Base-by-base conservation (phyloP, 306 rosid species). In the Acacia melanoxylon region DNA sequence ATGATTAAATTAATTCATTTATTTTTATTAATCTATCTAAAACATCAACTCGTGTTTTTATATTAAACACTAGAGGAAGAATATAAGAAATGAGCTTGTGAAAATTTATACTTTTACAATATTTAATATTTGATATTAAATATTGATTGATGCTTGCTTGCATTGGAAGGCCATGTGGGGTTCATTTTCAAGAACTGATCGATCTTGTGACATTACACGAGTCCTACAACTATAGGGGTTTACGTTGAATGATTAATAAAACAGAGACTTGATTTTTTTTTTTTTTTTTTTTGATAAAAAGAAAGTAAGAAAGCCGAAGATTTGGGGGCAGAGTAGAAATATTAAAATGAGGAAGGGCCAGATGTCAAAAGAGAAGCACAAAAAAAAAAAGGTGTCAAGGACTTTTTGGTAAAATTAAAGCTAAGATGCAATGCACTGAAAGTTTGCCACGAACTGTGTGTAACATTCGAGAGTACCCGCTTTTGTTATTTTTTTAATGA, bases 341-440 rank as follows among this genome's bases (percentile, higher is more conserved):
- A 81, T 82, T 78, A 67, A 79, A 81, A 79, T 87, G 10, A 46
- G 46, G 82, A 82, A 83, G 88, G 91, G 77, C 83, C 88, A 84
- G 81, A 72, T 29, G 54, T 24, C 1, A 42, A 72, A 83, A 61
- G 31, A 15, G 35, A 27, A 62, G 63, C 46, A 62, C 73, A 27
- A 33, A 45, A 79, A 63, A 58, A 37, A 37, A 37, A 37, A 37
- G 1, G 41, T 6, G 0, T 52, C 74, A 80, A 56, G 52, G 49
- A 33, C 78, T 41, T 74, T 83, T 68, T 4, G 16, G 35, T 11
- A 61, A 61, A 45, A n/a, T 6, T 0, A 56, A 8, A 20, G 82
- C 10, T 62, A 20, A 72, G 51, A 35, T 86, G 89, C 91, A 89
- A 86, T 82, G 67, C 62, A 87, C 86, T 49, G 76, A 48, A 27